Evolutionary conservation across 176 grass and related monocot genomes (phyloP), one percentile per base, ranked within the genome.

Genomic region (Lolium rigidum): DNA sequence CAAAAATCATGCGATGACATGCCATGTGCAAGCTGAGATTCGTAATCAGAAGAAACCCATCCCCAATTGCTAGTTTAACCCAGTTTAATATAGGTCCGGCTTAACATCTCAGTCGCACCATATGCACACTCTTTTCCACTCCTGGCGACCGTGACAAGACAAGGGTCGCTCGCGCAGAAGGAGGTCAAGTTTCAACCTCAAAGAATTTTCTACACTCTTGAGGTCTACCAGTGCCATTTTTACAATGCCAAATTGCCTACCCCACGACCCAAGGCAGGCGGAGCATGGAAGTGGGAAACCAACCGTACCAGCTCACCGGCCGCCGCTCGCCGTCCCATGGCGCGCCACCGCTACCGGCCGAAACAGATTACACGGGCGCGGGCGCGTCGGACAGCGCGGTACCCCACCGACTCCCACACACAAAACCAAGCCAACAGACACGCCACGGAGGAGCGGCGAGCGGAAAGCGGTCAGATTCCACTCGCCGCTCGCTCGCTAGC

Each of bases 1-100:
- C 9, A 21, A 43, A 55, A 55, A 43, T 0, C 18, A 47, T 13
- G 47, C 1, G 52, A 24, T 55, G 64, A 22, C 35, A n/a, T 38
- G 57, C 66, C 80, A 90, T 83, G 80, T 83, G 89, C 80, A 31
- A 74, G 80, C 56, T 79, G 57, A 83, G 74, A 90, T 87, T 66
- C 65, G 20, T 4, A 28, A 48, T 41, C 88, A 79, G 77, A 26
- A 49, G 25, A 44, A 74, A 43, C 47, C 4, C 72, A 38, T 1
- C 49, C 31, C 54, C 73, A 28, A 11, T 15, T 13, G 41, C 46
- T 26, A 44, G 15, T 83, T 59, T 47, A 73, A 31, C 44, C 22
- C 1, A 41, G 58, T 79, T 84, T 31, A 64, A 22, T 35, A 22
- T 1, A 4, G 10, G 64, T 55, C 64, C 64, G 28, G 31, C 7